Evolutionary conservation across 2,329 filamentous ascomycete genomes (phyloP).

Genomic region (Botrytis hyacinthi): DNA sequence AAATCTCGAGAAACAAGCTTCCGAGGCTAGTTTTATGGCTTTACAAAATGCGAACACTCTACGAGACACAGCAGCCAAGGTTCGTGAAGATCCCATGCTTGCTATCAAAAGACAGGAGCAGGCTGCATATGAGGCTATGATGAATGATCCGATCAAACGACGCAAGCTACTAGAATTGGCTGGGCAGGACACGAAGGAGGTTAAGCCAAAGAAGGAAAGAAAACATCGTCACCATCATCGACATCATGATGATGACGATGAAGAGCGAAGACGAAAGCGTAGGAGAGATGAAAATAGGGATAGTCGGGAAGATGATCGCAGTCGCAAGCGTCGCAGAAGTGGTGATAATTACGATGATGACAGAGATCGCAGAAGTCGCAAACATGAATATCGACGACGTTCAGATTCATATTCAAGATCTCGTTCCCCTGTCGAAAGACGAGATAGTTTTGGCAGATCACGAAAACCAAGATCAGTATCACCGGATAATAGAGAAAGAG

Average conservation of each 20-base stretch:
- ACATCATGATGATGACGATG: slow-evolving; percentile 39
- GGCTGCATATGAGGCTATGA: slow-evolving; percentile 74
- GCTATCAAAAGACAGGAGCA: slow-evolving; percentile 93
- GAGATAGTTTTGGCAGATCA: slow-evolving; percentile 29
- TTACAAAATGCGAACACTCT: slow-evolving; percentile 68
- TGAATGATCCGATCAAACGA: slow-evolving; percentile 70
- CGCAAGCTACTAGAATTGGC: slow-evolving; percentile 65
- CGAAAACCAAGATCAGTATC: slow-evolving; percentile 34
- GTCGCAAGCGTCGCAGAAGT: slow-evolving; percentile 46
- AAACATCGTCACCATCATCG: slow-evolving; percentile 44
- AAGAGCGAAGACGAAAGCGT: slow-evolving; percentile 46
- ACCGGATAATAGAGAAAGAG: slow-evolving; percentile 33
- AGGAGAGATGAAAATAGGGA: slow-evolving; percentile 39
- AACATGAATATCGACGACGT: slow-evolving; percentile 42
- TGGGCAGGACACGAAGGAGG: slow-evolving; percentile 49
- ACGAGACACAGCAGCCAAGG: slow-evolving; percentile 79
- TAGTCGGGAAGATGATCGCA: slow-evolving; percentile 43
- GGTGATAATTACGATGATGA: slow-evolving; percentile 35
- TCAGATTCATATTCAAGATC: slow-evolving; percentile 42
- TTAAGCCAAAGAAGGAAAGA: slow-evolving; percentile 46
- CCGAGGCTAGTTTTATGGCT: slow-evolving; percentile 58
- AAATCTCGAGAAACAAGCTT: slow-evolving; percentile 73
- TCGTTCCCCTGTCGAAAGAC: slow-evolving; percentile 25
- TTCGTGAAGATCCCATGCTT: slow-evolving; percentile 85
- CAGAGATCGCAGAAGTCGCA: slow-evolving; percentile 26